Evolutionary conservation across 2,329 filamentous ascomycete species (phyloP).

Genomic region (Penicillium crustosum): DNA sequence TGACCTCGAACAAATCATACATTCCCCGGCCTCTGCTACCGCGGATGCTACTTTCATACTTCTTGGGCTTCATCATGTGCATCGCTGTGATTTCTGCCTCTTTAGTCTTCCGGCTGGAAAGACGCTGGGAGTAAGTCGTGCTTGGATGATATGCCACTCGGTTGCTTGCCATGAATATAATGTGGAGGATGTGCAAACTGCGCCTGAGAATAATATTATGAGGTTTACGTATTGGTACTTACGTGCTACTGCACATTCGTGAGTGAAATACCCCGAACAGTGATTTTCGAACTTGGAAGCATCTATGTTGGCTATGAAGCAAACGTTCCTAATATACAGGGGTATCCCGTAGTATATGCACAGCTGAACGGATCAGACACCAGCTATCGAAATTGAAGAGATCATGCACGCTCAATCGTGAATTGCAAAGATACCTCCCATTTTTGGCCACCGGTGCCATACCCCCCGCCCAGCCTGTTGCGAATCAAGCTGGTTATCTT

Average conservation of each 20-base stretch:
- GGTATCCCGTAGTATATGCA: constrained; percentile 4
- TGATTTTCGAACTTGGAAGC: neutral
- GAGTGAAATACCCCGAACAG: neutral
- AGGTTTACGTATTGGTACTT: neutral
- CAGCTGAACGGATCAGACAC: neutral
- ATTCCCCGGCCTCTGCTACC: no score
- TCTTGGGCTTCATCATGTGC: no score
- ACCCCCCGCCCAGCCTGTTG: constrained; percentile 82
- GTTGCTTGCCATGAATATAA: neutral
- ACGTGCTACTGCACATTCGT: neutral
- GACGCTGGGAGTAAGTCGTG: no score
- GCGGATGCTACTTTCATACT: no score
- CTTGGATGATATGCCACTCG: no score
- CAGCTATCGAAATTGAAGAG: neutral
- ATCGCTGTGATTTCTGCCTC: no score
- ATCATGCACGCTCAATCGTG: constrained; percentile 52
- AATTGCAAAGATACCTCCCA: constrained; percentile 95
- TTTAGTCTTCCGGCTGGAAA: no score
- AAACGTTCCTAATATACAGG: constrained; percentile 4
- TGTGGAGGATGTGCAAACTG: neutral
- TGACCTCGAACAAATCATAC: no score
- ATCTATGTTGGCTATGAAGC: neutral
- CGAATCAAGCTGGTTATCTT: constrained; percentile 76
- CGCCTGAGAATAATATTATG: neutral
- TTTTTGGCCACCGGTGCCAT: constrained; percentile 73